Conservation (phyloP, 1,284 basidiomycete species). For the Moniliophthora roreri region DNA sequence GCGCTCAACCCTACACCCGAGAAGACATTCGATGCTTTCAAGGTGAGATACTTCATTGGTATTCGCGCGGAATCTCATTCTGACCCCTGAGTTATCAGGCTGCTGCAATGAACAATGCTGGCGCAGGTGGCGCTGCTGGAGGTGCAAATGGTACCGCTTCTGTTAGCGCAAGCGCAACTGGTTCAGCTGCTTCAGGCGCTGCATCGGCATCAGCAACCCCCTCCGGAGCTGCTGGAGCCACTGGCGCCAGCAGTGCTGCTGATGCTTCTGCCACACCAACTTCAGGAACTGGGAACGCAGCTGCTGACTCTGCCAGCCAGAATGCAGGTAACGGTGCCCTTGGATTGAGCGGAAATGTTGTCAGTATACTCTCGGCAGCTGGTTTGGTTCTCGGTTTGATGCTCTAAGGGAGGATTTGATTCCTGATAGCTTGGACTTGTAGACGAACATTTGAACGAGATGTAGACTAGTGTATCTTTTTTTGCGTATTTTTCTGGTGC, state of each 20-base stretch:
- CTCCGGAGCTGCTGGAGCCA: conserved; percentile 17
- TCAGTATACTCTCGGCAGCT: conserved; percentile 29
- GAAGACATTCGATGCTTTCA: conserved; percentile 46
- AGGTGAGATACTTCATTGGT: conserved; percentile 30
- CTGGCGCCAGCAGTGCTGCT: conserved; percentile 17
- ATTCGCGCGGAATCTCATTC: neutral
- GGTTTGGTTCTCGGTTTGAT: conserved; percentile 35
- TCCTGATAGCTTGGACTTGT: neutral
- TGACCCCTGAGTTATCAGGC: conserved; percentile 29
- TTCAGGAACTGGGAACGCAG: neutral
- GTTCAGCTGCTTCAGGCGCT: conserved; percentile 12
- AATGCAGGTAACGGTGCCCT: conserved; percentile 16
- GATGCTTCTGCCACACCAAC: conserved; percentile 18
- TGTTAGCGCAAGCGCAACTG: conserved; percentile 2
- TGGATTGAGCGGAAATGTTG: conserved; percentile 23
- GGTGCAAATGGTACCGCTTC: conserved; percentile 9
- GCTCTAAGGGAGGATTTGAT: conserved; percentile 21
- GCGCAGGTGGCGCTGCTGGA: conserved; percentile 15
- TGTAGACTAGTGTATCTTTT: neutral
- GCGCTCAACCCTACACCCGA: conserved; percentile 46
- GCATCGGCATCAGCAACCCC: conserved; percentile 13
- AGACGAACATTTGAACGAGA: neutral
- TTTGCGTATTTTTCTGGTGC: conserved; percentile 2
- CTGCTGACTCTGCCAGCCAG: conserved; percentile 1
- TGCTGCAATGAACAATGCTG: conserved; percentile 29